Conservation (phyloP, 805 yeast genomes). For the Schwanniomyces pseudopolymorphus region DNA sequence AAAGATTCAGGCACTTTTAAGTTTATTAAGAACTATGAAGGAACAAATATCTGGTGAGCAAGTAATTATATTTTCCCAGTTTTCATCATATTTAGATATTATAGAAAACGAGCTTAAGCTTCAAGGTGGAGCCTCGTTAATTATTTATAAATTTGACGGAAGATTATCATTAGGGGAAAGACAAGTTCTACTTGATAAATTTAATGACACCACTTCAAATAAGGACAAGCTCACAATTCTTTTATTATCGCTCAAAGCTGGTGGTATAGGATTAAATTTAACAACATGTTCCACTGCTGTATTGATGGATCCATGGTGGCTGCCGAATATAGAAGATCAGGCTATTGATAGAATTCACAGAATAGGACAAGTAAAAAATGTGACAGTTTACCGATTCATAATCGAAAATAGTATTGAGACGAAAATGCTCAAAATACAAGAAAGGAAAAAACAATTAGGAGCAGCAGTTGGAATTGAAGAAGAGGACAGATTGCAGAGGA, state of each 20-base stretch:
- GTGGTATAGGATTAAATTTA: slow-evolving; percentile 89
- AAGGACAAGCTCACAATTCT: slow-evolving; percentile 47
- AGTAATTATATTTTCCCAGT: slow-evolving; percentile 88
- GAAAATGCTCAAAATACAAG: slow-evolving; percentile 85
- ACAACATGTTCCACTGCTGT: slow-evolving; percentile 84
- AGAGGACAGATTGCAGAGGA: slow-evolving; percentile 65
- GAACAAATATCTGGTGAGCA: slow-evolving; percentile 64
- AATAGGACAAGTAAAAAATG: slow-evolving; percentile 77
- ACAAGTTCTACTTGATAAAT: slow-evolving; percentile 56
- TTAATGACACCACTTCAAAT: slow-evolving; percentile 34
- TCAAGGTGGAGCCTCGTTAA: slow-evolving; percentile 44
- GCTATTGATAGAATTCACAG: slow-evolving; percentile 90
- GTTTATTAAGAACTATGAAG: slow-evolving; percentile 54
- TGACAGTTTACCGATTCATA: slow-evolving; percentile 76
- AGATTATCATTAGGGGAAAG: slow-evolving; percentile 67
- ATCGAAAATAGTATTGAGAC: slow-evolving; percentile 83
- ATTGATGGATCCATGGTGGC: slow-evolving; percentile 98
- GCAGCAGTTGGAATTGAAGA: slow-evolving; percentile 76
- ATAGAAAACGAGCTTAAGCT: slow-evolving; percentile 58
- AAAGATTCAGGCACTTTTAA: slow-evolving; percentile 66
- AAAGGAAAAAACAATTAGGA: slow-evolving; percentile 76
- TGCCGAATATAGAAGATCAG: slow-evolving; percentile 86
- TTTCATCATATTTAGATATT: slow-evolving; percentile 77
- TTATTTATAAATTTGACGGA: slow-evolving; percentile 79
- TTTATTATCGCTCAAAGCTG: slow-evolving; percentile 80